Evolutionary conservation across 192 early-diverging fungal species (phyloP).

Genomic region (Dissophora globulifera): DNA sequence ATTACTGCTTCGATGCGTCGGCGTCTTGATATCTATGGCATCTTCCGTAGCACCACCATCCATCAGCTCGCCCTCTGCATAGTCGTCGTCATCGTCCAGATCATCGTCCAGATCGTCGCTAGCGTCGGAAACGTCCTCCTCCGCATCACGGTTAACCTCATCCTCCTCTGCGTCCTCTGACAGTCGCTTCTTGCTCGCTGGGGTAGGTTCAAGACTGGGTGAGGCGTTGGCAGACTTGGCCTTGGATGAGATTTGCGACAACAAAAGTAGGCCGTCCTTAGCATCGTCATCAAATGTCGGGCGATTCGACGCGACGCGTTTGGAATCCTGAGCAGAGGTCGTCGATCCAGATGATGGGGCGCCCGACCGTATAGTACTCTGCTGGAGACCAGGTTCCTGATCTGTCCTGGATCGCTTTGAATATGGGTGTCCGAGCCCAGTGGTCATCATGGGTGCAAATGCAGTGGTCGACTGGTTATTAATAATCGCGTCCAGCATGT

Average conservation of each 20-base stretch:
- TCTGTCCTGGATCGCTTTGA: constrained; percentile 7
- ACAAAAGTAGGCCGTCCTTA: constrained; percentile 29
- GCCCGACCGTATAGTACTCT: neutral
- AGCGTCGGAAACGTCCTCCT: neutral
- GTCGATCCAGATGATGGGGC: neutral
- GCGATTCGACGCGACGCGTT: neutral
- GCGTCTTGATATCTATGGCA: neutral
- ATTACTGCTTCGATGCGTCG: neutral
- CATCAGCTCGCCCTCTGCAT: neutral
- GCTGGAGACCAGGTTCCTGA: neutral
- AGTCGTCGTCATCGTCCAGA: constrained; percentile 10
- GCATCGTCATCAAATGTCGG: constrained; percentile 39
- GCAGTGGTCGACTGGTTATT: neutral
- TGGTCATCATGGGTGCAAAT: constrained; percentile 46
- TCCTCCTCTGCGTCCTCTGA: neutral
- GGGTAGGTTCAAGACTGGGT: constrained; percentile 9
- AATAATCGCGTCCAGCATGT: constrained; percentile 41
- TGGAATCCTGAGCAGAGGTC: neutral
- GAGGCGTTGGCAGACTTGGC: constrained; percentile 2
- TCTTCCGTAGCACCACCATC: neutral
- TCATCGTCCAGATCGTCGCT: constrained; percentile 1
- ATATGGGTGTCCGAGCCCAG: constrained; percentile 26
- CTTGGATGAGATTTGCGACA: constrained; percentile 15
- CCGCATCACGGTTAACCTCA: neutral
- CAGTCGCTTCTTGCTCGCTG: neutral